A percentile compares a stretch with the other conserved stretches of the same genome.
Conservation (phyloP, 768 basidiomycete genomes). For the Solioccasus polychromus region DNA sequence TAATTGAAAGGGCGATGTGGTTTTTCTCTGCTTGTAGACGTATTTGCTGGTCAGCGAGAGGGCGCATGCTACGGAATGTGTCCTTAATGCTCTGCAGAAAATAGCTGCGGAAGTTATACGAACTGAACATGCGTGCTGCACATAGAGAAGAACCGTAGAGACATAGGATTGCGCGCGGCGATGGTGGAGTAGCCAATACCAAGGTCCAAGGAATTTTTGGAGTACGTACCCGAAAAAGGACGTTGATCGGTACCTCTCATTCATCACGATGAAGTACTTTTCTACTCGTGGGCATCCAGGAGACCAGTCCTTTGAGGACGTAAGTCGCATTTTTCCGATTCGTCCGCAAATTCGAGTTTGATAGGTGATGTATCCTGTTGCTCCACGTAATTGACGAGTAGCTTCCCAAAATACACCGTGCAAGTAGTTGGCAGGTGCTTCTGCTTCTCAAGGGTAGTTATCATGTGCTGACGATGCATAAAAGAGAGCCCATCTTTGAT, state of each 20-base stretch:
- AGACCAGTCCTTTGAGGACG: constrained; percentile 92
- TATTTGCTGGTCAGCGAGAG: not conserved
- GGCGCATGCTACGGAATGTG: constrained; percentile 63
- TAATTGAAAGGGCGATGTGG: constrained; percentile 48
- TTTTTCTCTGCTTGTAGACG: constrained; percentile 52
- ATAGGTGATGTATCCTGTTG: too few relatives aligned
- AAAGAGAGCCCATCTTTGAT: too few relatives aligned
- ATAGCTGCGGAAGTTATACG: constrained; percentile 91
- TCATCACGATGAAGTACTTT: constrained; percentile 89
- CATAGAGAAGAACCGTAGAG: constrained; percentile 79
- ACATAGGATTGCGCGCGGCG: constrained; percentile 60
- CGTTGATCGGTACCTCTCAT: constrained; percentile 2
- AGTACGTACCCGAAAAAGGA: constrained; percentile 3
- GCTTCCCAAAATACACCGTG: too few relatives aligned
- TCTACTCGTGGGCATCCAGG: constrained; percentile 79
- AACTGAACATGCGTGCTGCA: constrained; percentile 76
- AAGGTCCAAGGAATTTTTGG: not conserved
- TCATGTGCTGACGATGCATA: too few relatives aligned
- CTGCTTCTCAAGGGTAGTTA: too few relatives aligned
- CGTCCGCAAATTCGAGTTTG: too few relatives aligned
- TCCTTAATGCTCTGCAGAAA: constrained; percentile 68
- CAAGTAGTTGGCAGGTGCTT: too few relatives aligned
- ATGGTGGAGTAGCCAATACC: constrained; percentile 49
- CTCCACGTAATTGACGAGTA: too few relatives aligned
- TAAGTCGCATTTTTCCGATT: constrained; percentile 39